These are phyloP conservation scores for Ogataea angusta DNA, from an alignment of 805 yeast species.

Conservation along the genomic window DNA sequence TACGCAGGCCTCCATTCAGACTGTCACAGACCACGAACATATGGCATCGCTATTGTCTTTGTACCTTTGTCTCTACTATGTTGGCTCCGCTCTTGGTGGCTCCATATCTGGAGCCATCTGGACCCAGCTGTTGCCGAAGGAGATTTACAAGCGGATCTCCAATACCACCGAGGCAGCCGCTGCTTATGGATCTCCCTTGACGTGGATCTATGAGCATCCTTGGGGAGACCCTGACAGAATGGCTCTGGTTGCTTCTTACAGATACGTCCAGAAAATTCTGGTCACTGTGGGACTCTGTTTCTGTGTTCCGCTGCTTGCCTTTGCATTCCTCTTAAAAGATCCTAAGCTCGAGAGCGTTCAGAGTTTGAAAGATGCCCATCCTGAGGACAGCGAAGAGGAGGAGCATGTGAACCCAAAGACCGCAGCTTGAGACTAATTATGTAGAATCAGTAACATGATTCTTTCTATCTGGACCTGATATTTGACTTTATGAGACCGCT, in stretches of 20 bases:
- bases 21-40: slow-evolving; percentile 57
- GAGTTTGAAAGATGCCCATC: slow-evolving; percentile 16
- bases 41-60: slow-evolving; percentile 61
- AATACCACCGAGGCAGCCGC: slow-evolving; percentile 38
- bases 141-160: slow-evolving; percentile 37
- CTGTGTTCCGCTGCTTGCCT: slow-evolving; percentile 48
- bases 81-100: slow-evolving; percentile 64
- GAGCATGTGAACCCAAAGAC: not conserved
- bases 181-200: slow-evolving; percentile 54
- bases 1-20: slow-evolving; percentile 57
- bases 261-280: slow-evolving; percentile 55
- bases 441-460: too few relatives aligned
- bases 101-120: slow-evolving; percentile 69
- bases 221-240: slow-evolving; percentile 65
- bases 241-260: slow-evolving; percentile 56
- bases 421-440: too few relatives aligned
- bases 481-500: too few relatives aligned
- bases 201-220: slow-evolving; percentile 43
- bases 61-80: slow-evolving; percentile 53
- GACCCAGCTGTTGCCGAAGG: slow-evolving; percentile 54
- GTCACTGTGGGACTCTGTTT: slow-evolving; percentile 54
- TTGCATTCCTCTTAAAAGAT: slow-evolving; percentile 51
- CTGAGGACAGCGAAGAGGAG: not conserved
- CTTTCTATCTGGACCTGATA: too few relatives aligned
- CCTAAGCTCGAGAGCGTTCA: slow-evolving; percentile 20